phyloP scores from a whole-genome alignment of 176 grass and related monocot species.

The Phragmites australis region DNA sequence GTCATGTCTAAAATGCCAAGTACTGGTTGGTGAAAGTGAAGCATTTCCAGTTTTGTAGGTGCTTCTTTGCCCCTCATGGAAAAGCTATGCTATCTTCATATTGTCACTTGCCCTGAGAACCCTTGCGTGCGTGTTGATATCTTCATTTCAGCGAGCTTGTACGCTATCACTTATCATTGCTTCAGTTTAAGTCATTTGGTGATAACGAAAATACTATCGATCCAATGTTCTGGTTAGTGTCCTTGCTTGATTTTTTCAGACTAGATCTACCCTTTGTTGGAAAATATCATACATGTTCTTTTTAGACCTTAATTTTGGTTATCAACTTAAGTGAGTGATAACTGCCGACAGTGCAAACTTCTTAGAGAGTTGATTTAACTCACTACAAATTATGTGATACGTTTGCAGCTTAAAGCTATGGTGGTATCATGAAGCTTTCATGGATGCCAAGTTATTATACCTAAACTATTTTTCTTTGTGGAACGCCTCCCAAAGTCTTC shows the following conservation, averaged over 20 bases:
- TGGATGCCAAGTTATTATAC: constrained; percentile 24
- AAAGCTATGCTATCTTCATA: not conserved
- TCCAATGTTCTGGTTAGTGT: not conserved
- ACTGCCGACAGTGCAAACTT: constrained; percentile 22
- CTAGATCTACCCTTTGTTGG: not conserved
- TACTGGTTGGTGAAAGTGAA: too few species aligned
- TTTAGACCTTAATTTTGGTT: not conserved
- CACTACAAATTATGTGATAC: constrained; percentile 39
- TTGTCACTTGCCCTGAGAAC: not conserved
- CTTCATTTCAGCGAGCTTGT: not conserved
- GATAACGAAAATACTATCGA: too few species aligned
- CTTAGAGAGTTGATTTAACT: constrained; percentile 32
- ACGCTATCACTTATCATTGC: constrained; percentile 1
- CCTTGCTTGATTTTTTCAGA: not conserved
- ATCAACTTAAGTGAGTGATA: not conserved
- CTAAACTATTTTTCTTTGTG: constrained; percentile 30
- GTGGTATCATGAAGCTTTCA: constrained; percentile 42
- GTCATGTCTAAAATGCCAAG: too few species aligned
- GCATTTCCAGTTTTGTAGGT: too few species aligned
- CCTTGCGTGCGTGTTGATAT: not conserved
- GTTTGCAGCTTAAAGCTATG: constrained; percentile 63
- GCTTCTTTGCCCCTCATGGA: not conserved
- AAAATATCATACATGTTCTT: constrained; percentile 6
- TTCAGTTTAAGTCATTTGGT: constrained; percentile 21
- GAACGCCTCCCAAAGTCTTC: constrained; percentile 27